Percentiles rank a stretch among this genome's conserved stretches.
phyloP scores from a whole-genome alignment of 208 protist species.

The Novymonas esmeraldas region DNA sequence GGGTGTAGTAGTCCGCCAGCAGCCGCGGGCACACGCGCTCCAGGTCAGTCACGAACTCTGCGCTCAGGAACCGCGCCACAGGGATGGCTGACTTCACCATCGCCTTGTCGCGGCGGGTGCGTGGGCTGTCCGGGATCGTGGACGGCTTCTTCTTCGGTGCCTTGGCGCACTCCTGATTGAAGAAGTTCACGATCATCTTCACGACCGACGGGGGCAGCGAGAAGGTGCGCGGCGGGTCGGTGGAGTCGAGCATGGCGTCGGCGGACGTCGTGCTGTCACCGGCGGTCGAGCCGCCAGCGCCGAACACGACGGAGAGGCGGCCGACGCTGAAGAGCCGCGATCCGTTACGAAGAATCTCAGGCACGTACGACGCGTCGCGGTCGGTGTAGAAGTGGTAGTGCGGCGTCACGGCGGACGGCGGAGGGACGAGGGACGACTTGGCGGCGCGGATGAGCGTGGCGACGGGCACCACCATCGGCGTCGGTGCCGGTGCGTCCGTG shows the following conservation, averaged over 20 bases:
- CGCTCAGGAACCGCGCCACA: slow-evolving; percentile 51
- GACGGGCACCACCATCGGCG: slow-evolving; percentile 26
- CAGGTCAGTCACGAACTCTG: slow-evolving; percentile 61
- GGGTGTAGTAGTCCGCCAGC: slow-evolving; percentile 65
- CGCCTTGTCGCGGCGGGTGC: slow-evolving; percentile 57
- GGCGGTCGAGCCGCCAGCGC: not conserved
- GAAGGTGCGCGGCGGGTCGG: slow-evolving; percentile 58
- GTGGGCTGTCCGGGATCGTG: slow-evolving; percentile 54
- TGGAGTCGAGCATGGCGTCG: slow-evolving; percentile 20
- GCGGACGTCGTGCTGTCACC: slow-evolving; percentile 12
- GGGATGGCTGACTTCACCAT: slow-evolving; percentile 69
- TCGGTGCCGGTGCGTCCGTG: not conserved
- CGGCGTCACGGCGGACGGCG: slow-evolving; percentile 31
- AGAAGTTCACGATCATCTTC: slow-evolving; percentile 61
- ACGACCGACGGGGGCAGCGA: slow-evolving; percentile 59
- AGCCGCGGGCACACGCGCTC: slow-evolving; percentile 57
- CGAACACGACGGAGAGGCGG: slow-evolving; percentile 27
- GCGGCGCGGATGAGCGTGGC: slow-evolving; percentile 50
- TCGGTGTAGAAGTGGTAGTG: slow-evolving; percentile 69
- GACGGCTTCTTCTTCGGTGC: slow-evolving; percentile 60
- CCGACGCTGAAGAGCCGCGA: slow-evolving; percentile 70
- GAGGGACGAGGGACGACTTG: slow-evolving; percentile 33
- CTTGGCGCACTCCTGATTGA: slow-evolving; percentile 59
- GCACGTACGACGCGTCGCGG: slow-evolving; percentile 72
- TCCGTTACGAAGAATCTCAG: slow-evolving; percentile 64